Base-by-base conservation (phyloP, 768 basidiomycete species). In the Amanita rubescens region DNA sequence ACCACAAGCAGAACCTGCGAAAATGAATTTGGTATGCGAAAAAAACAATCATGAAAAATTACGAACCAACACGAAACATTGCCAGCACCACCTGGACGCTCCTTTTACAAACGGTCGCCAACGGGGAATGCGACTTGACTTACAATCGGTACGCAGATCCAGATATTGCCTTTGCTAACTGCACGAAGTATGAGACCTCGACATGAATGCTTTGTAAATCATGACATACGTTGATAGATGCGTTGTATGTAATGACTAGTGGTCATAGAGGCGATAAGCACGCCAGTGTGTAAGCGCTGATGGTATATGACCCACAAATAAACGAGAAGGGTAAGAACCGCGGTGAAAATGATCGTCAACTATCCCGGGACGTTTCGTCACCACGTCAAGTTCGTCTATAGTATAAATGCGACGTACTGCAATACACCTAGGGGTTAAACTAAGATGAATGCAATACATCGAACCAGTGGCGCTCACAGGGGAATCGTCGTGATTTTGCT, bases 91-190 rank as follows among this genome's bases (percentile, higher is more conserved):
- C 19, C 66, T 67, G 39, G 17, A 11, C 15, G n/a, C 12, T 43
- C 41, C 33, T 25, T 5, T n/a, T 39, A 22, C 25, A 11, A 22
- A n/a, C 12, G n/a, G 8, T 33, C 12, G 20, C 27, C 12, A 20
- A 15, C n/a, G 32, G 25, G 1, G 12, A 12, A 20, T 5, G 22
- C 14, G 19, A n/a, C n/a, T n/a, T n/a, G n/a, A 42, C 65, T 57
- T 52, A 65, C 67, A 24, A 68, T 61, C 2, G 67, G 67, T 3
- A 47, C n/a, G 1, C 59, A 58, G 9, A 68, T 43, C 32, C 38
- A 62, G 54, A 56, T 63, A 41, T 63, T 68, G 37, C 54, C 50
- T 45, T 56, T 55, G 61, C 67, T 67, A 32, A 68, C 67, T 68
- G 38, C 24, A 20, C 44, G 27, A 17, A 17, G 32, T 17, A 49